Conservation (phyloP, 306 rosid species). For the cucumber (Cucumis sativus) region DNA sequence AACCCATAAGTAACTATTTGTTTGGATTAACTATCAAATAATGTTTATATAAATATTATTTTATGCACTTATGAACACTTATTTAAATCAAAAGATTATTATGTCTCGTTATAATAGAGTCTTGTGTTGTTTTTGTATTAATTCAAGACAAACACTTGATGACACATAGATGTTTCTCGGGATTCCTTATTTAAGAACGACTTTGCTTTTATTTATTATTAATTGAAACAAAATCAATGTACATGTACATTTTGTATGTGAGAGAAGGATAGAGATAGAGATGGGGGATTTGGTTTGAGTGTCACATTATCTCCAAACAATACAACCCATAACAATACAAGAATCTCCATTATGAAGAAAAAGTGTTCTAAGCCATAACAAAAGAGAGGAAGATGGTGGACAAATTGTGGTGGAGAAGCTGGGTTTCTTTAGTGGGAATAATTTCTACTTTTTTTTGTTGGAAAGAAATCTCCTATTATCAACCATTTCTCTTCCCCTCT, state of each 20-base stretch:
- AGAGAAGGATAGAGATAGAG: background rate
- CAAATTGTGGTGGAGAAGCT: slow-evolving; percentile 8
- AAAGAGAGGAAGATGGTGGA: background rate
- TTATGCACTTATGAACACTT: too few relatives aligned
- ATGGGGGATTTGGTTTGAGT: background rate
- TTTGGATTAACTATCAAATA: too few relatives aligned
- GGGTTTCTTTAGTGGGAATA: slow-evolving; percentile 4
- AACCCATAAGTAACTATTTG: background rate
- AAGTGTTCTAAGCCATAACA: background rate
- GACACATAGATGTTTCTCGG: background rate
- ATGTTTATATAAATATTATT: too few relatives aligned
- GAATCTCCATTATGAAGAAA: background rate
- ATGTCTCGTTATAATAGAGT: background rate
- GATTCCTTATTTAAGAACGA: background rate
- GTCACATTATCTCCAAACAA: background rate
- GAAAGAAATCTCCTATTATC: background rate
- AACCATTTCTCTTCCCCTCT: background rate
- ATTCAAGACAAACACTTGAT: background rate
- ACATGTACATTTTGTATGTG: background rate
- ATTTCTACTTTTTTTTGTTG: background rate
- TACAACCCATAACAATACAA: background rate
- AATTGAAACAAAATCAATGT: background rate
- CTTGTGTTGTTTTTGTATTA: background rate
- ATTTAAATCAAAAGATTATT: too few relatives aligned
- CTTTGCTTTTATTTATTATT: background rate